Base-by-base conservation (phyloP, 2,329 filamentous ascomycete genomes). In the Dothiorella sarmentorum region DNA sequence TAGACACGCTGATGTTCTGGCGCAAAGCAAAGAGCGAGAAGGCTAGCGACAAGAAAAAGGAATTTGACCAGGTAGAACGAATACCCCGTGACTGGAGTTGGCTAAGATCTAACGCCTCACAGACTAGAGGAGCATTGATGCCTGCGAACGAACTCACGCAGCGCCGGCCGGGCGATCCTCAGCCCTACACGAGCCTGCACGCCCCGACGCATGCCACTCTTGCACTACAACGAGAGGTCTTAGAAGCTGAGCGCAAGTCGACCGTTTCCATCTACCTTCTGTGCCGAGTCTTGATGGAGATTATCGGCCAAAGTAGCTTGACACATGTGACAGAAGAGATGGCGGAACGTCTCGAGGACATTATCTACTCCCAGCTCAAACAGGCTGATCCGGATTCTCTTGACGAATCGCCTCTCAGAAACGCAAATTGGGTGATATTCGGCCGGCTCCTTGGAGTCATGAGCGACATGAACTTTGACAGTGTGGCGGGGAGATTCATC, bases 1-100 rank as follows among this genome's bases (percentile, higher is more conserved):
- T 99, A 67, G 94, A 99, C 73, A 92, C 90, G 18, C 91, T 99
- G 72, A 99, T 99, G 90, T 83, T 96, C 29, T 99, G 94, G 94
- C 86, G 94, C 58, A 97, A 97, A 74, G 90, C 85, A 63, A 97
- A 97, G 77, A 96, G 91, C 63, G 93, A 97, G 73, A 86, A 88
- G 20, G 91, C 92, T 26, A 72, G 73, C 43, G 68, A 66, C 27
- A 66, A 70, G 40, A 61, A 59, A 40, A 51, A 59, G 15, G 63
- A 61, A 18, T 52, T 63, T 17, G 44, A 61, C 33, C 35, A 61
- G 43, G 56, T 61, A 61, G 33, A 24, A n/a, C n/a, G n/a, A n/a
- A 22, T 33, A 27, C 20, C 31, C 11, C 26, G 11, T 13, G 15
- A 35, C 27, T 13, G 13, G 9, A 18, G 11, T 10, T 10, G 5